phyloP scores from a whole-genome alignment of 202 grass and related monocot genomes.

The Elaeis oleifera region DNA sequence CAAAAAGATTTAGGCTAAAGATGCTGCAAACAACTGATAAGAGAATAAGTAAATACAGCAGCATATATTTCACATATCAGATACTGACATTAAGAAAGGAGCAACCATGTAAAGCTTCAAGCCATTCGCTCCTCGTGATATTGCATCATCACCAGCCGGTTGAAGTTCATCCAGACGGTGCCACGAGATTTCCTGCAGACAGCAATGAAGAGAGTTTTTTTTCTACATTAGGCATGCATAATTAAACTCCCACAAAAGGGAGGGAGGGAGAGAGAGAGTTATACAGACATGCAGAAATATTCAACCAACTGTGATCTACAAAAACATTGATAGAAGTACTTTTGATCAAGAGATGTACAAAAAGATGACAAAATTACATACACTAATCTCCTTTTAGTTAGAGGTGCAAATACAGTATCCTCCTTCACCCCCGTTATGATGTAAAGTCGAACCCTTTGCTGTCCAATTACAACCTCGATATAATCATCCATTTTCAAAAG shows the following conservation, averaged over 20 bases:
- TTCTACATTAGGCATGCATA: too few species aligned
- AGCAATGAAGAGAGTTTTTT: not conserved
- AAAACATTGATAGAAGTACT: not conserved
- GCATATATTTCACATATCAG: not conserved
- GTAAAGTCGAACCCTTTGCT: conserved; percentile 85
- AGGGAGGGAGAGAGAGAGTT: not conserved
- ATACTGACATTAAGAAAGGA: conserved; percentile 79
- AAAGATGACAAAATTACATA: conserved; percentile 31
- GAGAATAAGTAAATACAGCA: not conserved
- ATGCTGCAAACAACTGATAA: not conserved
- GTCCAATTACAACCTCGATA: conserved; percentile 83
- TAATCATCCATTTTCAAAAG: conserved; percentile 65
- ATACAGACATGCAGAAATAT: not conserved
- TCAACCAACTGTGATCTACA: not conserved
- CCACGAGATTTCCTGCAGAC: conserved; percentile 85
- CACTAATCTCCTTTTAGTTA: conserved; percentile 99
- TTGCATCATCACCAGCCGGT: conserved; percentile 68
- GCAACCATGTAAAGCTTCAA: conserved; percentile 98
- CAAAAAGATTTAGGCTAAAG: not conserved
- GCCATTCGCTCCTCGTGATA: conserved; percentile 78
- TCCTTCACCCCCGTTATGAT: conserved; percentile 75
- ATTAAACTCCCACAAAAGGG: not conserved
- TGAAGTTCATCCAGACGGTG: conserved; percentile 83
- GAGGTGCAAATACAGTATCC: conserved; percentile 78
- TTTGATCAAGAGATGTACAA: not conserved